These are phyloP conservation scores for Zygotorulaspora florentina DNA, from an alignment of 805 yeast genomes.

Conservation along the genomic window DNA sequence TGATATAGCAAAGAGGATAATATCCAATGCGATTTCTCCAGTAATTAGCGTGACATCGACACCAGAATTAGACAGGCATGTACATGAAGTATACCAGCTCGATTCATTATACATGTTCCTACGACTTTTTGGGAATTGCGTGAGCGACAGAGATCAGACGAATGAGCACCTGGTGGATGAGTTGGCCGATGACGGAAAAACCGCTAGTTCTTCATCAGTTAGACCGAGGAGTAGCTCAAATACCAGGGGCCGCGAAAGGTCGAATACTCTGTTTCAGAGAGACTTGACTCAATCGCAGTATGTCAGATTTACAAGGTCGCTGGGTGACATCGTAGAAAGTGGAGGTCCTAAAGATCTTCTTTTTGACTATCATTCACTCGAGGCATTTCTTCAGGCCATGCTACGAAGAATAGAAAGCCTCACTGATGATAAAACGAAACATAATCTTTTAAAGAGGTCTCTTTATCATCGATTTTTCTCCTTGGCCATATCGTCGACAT, in stretches of 20 bases:
- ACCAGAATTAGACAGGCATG: conserved; percentile 27
- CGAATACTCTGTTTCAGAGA: conserved; percentile 33
- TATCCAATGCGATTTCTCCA: conserved; percentile 34
- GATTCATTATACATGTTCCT: conserved; percentile 32
- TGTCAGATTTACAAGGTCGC: conserved; percentile 47
- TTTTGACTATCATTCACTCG: conserved; percentile 37
- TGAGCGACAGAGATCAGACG: conserved; percentile 34
- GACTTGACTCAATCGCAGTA: conserved; percentile 38
- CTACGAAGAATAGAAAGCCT: conserved; percentile 29
- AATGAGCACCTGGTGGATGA: conserved; percentile 14
- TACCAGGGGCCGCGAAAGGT: conserved; percentile 23
- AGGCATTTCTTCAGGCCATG: conserved; percentile 35
- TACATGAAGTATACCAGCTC: conserved; percentile 22
- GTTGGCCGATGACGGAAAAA: neutral
- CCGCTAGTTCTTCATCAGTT: conserved; percentile 1
- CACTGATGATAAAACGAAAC: conserved; percentile 28
- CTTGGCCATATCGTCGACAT: conserved; percentile 51
- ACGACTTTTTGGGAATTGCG: conserved; percentile 34
- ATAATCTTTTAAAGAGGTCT: conserved; percentile 38
- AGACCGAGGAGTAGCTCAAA: neutral
- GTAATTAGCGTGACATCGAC: conserved; percentile 33
- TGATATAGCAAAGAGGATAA: conserved; percentile 32
- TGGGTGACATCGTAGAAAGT: conserved; percentile 33
- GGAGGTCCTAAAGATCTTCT: conserved; percentile 31
- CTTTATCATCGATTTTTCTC: conserved; percentile 57